Percentiles rank a stretch among this genome's conserved stretches.
These are phyloP conservation scores for Microcyclosporella mali DNA, from an alignment of 2,329 filamentous ascomycete species.

Conservation along the genomic window DNA sequence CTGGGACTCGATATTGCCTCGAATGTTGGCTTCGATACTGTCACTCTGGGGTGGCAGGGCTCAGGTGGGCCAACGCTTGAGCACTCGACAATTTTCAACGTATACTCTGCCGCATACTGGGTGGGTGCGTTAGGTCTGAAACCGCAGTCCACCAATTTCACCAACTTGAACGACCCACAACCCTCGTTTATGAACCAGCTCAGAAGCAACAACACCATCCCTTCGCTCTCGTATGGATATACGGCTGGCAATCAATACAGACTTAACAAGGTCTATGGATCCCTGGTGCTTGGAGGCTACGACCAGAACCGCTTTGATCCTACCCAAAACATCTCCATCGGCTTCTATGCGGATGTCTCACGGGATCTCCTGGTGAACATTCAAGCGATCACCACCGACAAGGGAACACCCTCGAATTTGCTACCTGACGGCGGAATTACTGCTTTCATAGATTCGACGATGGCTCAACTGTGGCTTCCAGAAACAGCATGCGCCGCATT, in stretches of 20 bases:
- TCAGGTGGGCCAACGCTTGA: conserved; percentile 24
- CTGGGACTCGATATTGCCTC: conserved; percentile 39
- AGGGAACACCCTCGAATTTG: conserved; percentile 19
- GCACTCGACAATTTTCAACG: conserved; percentile 28
- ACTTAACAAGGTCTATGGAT: conserved; percentile 32
- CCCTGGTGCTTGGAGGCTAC: conserved; percentile 36
- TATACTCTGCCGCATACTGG: conserved; percentile 26
- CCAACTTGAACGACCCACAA: conserved; percentile 30
- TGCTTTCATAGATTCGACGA: conserved; percentile 58
- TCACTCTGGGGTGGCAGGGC: conserved; percentile 33
- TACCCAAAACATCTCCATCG: conserved; percentile 30
- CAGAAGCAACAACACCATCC: conserved; percentile 29
- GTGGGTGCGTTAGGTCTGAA: conserved; percentile 32
- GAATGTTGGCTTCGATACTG: conserved; percentile 30
- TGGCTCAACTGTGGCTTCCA: conserved; percentile 60
- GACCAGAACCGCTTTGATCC: conserved; percentile 32
- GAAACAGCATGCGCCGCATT: conserved; percentile 34
- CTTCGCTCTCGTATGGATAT: conserved; percentile 33
- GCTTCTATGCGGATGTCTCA: conserved; percentile 27
- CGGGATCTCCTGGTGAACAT: conserved; percentile 32
- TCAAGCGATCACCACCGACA: conserved; percentile 25
- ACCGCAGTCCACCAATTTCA: conserved; percentile 33
- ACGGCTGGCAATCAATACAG: conserved; percentile 36
- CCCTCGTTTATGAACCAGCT: conserved; percentile 31
- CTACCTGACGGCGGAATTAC: conserved; percentile 27